These are phyloP conservation scores for Alliaria petiolata DNA, from an alignment of 345 rosid genomes.

Conservation along the genomic window DNA sequence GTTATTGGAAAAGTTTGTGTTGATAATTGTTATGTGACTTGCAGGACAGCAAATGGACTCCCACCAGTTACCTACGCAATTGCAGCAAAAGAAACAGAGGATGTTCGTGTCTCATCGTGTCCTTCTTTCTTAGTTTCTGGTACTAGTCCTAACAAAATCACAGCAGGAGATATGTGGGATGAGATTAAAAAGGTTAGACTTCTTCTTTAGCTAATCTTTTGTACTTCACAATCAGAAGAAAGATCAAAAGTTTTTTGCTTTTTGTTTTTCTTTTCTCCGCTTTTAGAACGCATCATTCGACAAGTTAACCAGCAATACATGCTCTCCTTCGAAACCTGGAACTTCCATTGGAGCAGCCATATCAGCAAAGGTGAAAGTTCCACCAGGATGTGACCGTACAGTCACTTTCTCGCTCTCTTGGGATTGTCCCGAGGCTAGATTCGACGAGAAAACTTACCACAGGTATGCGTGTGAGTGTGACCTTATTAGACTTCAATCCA, in stretches of 20 bases:
- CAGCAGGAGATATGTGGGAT: constrained; percentile 91
- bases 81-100: constrained; percentile 63
- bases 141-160: constrained; percentile 36
- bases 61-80: constrained; percentile 64
- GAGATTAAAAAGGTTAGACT: constrained; percentile 70
- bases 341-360: constrained; percentile 91
- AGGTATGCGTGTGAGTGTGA: constrained; percentile 40
- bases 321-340: constrained; percentile 66
- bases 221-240: neutral
- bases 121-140: constrained; percentile 71
- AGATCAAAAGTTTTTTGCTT: neutral
- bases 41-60: constrained; percentile 71
- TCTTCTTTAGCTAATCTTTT: neutral
- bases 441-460: constrained; percentile 66
- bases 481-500: neutral
- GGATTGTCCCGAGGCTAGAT: constrained; percentile 89
- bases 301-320: constrained; percentile 43
- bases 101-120: constrained; percentile 62
- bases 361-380: constrained; percentile 76
- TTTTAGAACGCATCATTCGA: constrained; percentile 67
- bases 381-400: constrained; percentile 54
- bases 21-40: neutral
- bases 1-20: neutral
- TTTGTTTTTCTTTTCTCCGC: neutral
- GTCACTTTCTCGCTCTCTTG: constrained; percentile 83